Evolutionary conservation across 176 grass and related monocot species (phyloP).

Genomic region (Musa schizocarpa): DNA sequence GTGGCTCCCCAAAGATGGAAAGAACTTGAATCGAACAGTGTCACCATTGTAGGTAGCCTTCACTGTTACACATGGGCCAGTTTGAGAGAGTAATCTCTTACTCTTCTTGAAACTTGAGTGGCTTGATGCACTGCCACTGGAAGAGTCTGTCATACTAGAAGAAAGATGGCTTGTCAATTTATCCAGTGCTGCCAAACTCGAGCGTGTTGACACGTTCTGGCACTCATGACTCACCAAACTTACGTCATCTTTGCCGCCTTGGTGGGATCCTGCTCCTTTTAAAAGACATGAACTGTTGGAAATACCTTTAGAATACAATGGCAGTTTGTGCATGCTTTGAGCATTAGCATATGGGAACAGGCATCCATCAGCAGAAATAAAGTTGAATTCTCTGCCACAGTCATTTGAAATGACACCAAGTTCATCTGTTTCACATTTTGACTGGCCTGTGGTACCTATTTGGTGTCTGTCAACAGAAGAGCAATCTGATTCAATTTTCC

Average conservation of each 20-base stretch:
- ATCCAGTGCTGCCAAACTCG: slow-evolving; percentile 3
- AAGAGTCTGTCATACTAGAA: slow-evolving; percentile 29
- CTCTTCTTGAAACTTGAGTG: slow-evolving; percentile 24
- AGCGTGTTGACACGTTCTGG: slow-evolving; percentile 1
- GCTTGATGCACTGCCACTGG: slow-evolving; percentile 33
- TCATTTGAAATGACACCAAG: slow-evolving; percentile 19
- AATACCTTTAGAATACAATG: not conserved
- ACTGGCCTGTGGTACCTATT: not conserved
- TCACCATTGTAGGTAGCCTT: slow-evolving; percentile 83
- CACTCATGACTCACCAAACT: not conserved
- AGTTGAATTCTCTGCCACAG: not conserved
- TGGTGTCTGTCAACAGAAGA: not conserved
- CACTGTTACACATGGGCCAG: slow-evolving; percentile 21
- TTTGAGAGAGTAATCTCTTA: not conserved
- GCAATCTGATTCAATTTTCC: not conserved
- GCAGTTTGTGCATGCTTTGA: not conserved
- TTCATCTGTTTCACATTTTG: slow-evolving; percentile 22
- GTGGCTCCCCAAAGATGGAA: slow-evolving; percentile 44
- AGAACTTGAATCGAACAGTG: slow-evolving; percentile 77
- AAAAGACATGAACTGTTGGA: not conserved
- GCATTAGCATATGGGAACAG: not conserved
- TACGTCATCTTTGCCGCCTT: not conserved
- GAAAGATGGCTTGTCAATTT: slow-evolving; percentile 13
- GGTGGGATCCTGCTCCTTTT: not conserved
- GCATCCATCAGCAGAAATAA: slow-evolving; percentile 7